Conservation (phyloP, 2,329 filamentous ascomycete genomes). For the Pseudodiploospora longispora region DNA sequence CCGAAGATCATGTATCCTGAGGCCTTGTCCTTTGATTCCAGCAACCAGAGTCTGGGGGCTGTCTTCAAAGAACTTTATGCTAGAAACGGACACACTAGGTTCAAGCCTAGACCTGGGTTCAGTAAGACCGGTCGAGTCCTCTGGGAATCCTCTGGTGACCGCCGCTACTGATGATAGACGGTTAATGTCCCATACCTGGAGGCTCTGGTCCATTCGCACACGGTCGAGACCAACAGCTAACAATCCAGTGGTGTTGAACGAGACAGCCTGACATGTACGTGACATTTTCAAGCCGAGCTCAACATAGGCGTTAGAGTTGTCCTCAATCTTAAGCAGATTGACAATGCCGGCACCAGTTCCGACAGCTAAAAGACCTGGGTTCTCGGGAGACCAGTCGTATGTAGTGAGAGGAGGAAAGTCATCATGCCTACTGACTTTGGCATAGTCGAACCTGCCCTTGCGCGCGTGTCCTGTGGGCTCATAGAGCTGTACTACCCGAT, state of each 20-base stretch:
- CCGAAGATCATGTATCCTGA: constrained; percentile 71
- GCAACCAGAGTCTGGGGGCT: constrained; percentile 68
- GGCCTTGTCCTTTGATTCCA: constrained; percentile 65
- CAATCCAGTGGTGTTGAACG: constrained; percentile 64
- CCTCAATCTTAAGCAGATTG: constrained; percentile 64
- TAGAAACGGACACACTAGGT: constrained; percentile 67
- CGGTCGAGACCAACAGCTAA: constrained; percentile 73
- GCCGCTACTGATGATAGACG: constrained; percentile 45
- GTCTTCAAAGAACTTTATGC: constrained; percentile 73
- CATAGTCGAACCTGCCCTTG: constrained; percentile 48
- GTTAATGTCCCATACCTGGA: constrained; percentile 76
- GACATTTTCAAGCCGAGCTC: constrained; percentile 67
- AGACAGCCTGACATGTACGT: constrained; percentile 71
- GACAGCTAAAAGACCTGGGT: constrained; percentile 62
- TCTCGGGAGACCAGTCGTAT: constrained; percentile 58
- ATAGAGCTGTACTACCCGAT: constrained; percentile 55
- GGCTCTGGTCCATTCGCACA: constrained; percentile 71
- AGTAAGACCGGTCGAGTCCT: constrained; percentile 39
- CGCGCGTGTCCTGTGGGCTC: constrained; percentile 53
- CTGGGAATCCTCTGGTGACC: constrained; percentile 40
- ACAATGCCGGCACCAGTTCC: constrained; percentile 70
- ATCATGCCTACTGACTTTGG: constrained; percentile 50
- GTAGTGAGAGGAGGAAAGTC: constrained; percentile 56
- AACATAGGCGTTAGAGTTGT: constrained; percentile 55
- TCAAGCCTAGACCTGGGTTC: constrained; percentile 53